Conservation (phyloP, 108 stramenopile genomes). For the Mediolabrus comicus region DNA sequence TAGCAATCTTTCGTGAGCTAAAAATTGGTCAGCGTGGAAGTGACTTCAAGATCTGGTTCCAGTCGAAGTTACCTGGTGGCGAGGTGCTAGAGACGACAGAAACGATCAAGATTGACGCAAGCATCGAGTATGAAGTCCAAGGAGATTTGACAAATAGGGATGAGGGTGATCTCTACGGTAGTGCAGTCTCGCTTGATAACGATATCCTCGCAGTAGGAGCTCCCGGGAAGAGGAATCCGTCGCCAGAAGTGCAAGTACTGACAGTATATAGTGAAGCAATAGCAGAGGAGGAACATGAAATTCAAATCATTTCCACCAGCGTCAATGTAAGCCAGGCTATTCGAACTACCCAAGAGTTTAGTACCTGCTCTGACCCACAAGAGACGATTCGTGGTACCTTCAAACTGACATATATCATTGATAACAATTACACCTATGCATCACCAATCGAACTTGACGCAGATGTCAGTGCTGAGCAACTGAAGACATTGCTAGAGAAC, state of each 20-base stretch:
- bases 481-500: slow-evolving; percentile 41
- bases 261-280: slow-evolving; percentile 41
- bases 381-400: slow-evolving; percentile 53
- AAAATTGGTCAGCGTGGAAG: slow-evolving; percentile 58
- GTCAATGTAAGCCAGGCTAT: slow-evolving; percentile 34
- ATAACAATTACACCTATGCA: slow-evolving; percentile 27
- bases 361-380: slow-evolving; percentile 46
- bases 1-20: slow-evolving; percentile 50
- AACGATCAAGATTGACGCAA: slow-evolving; percentile 22
- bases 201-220: slow-evolving; percentile 47
- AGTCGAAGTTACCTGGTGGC: slow-evolving; percentile 8
- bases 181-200: slow-evolving; percentile 23
- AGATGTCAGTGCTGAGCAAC: slow-evolving; percentile 37
- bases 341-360: slow-evolving; percentile 52
- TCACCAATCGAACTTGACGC: slow-evolving; percentile 34
- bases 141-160: slow-evolving; percentile 47
- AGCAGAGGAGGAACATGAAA: slow-evolving; percentile 25
- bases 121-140: slow-evolving; percentile 57
- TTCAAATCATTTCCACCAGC: slow-evolving; percentile 48
- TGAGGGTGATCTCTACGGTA: slow-evolving; percentile 40
- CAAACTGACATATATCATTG: slow-evolving; percentile 21
- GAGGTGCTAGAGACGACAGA: slow-evolving; percentile 10
- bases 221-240: slow-evolving; percentile 48
- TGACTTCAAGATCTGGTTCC: slow-evolving; percentile 61
- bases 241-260: slow-evolving; percentile 58